Evolutionary conservation across 1,139 yeast genomes (phyloP).

Genomic region (Trichomonascaceae sp.): DNA sequence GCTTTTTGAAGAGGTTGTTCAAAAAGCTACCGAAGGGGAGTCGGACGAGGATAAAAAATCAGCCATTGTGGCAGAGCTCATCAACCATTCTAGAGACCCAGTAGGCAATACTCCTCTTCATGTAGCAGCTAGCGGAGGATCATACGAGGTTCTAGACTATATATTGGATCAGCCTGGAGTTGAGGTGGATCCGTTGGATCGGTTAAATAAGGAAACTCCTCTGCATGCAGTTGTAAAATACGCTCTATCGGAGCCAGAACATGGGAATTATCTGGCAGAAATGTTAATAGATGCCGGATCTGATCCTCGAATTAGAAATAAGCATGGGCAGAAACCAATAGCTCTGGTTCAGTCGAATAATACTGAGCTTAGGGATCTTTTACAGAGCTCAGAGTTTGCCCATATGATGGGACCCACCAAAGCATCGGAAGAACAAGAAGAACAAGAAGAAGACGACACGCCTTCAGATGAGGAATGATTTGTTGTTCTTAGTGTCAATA

Average conservation of each 20-base stretch:
- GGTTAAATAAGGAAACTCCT: conserved; percentile 77
- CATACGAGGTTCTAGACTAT: conserved; percentile 73
- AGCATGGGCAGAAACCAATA: conserved; percentile 63
- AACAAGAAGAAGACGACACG: conserved; percentile 17
- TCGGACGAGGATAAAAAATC: conserved; percentile 26
- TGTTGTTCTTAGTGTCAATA: neutral
- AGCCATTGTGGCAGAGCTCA: conserved; percentile 42
- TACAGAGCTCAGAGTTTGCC: conserved; percentile 83
- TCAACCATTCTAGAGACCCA: conserved; percentile 69
- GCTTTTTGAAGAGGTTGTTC: conserved; percentile 53
- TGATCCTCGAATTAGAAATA: conserved; percentile 60
- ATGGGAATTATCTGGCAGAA: conserved; percentile 72
- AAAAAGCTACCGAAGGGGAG: conserved; percentile 30
- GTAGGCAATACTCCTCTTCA: conserved; percentile 82
- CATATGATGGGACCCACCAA: conserved; percentile 30
- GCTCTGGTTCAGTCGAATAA: conserved; percentile 55
- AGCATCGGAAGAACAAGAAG: conserved; percentile 26
- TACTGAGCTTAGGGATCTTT: conserved; percentile 49
- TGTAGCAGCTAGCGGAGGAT: conserved; percentile 72
- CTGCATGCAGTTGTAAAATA: conserved; percentile 80
- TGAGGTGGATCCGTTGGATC: conserved; percentile 75
- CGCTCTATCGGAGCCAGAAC: conserved; percentile 73
- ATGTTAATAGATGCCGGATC: conserved; percentile 89
- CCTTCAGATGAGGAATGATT: conserved; percentile 10
- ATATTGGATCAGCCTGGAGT: conserved; percentile 85